These are phyloP conservation scores for Lupinus albus DNA, from an alignment of 306 rosid species.

Conservation along the genomic window DNA sequence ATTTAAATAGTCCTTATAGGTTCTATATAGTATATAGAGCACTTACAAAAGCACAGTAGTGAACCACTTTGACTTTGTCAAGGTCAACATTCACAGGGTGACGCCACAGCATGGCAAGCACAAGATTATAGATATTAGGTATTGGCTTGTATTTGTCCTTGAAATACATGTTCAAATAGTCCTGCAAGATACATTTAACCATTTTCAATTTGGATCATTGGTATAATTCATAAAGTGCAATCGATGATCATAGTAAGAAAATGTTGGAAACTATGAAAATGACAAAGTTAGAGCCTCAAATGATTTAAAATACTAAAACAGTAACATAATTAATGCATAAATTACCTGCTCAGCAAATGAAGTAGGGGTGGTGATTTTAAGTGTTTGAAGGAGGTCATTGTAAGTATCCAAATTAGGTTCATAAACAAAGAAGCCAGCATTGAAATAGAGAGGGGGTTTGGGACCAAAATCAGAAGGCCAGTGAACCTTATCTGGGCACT, in stretches of 20 bases:
- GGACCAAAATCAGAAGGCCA: slow-evolving; percentile 67
- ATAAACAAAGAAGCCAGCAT: slow-evolving; percentile 82
- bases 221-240: too few species aligned
- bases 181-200: slow-evolving; percentile 42
- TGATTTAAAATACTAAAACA: too few species aligned
- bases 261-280: too few species aligned
- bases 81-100: slow-evolving; percentile 76
- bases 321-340: too few species aligned
- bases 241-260: too few species aligned
- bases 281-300: too few species aligned
- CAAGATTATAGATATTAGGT: slow-evolving; percentile 63
- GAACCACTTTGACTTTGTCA: slow-evolving; percentile 73
- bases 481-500: slow-evolving; percentile 63
- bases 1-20: too few species aligned
- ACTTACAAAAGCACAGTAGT: slow-evolving; percentile 84
- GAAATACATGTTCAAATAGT: slow-evolving; percentile 70
- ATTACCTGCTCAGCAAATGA: slow-evolving; percentile 79
- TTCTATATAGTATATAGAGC: background rate
- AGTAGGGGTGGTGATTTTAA: slow-evolving; percentile 54
- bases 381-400: slow-evolving; percentile 58
- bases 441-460: slow-evolving; percentile 83
- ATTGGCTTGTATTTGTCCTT: slow-evolving; percentile 63
- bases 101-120: slow-evolving; percentile 85
- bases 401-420: slow-evolving; percentile 62
- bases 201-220: too few species aligned